Evolutionary conservation across 805 yeast species (phyloP).

Genomic region (Wickerhamomyces chaumierensis): DNA sequence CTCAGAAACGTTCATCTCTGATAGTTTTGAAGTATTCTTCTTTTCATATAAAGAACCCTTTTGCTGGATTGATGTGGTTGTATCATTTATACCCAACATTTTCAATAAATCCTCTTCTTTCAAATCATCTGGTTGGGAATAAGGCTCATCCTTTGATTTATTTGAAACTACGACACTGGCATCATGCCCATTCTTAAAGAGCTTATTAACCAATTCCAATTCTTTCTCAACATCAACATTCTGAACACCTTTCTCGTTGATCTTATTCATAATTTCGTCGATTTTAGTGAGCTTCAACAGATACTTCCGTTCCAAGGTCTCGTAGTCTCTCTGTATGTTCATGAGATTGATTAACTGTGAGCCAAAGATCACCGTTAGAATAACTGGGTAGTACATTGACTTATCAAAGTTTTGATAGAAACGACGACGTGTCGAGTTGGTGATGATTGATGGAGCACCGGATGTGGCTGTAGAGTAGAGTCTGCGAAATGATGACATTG

Average conservation of each 20-base stretch:
- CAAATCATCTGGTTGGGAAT: conserved; percentile 13
- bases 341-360: conserved; percentile 36
- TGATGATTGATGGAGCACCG: too few species aligned
- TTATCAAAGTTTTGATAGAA: conserved; percentile 19
- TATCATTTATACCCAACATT: conserved; percentile 9
- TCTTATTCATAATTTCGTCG: conserved; percentile 26
- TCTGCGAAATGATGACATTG: background rate
- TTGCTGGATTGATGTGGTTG: too few species aligned
- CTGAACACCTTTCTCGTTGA: conserved; percentile 24
- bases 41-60: background rate
- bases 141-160: conserved; percentile 1
- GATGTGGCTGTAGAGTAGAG: background rate
- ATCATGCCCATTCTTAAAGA: conserved; percentile 14
- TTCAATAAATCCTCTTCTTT: conserved; percentile 9
- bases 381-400: conserved; percentile 26
- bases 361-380: conserved; percentile 32
- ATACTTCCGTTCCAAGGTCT: conserved; percentile 28
- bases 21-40: background rate
- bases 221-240: conserved; percentile 29
- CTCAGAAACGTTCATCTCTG: conserved; percentile 8
- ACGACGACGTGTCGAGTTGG: background rate
- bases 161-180: background rate
- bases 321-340: conserved; percentile 26
- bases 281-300: conserved; percentile 26
- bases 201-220: conserved; percentile 24